Conservation (phyloP, 129 eudicot genomes). For the Chrysanthemum lavandulifolium region DNA sequence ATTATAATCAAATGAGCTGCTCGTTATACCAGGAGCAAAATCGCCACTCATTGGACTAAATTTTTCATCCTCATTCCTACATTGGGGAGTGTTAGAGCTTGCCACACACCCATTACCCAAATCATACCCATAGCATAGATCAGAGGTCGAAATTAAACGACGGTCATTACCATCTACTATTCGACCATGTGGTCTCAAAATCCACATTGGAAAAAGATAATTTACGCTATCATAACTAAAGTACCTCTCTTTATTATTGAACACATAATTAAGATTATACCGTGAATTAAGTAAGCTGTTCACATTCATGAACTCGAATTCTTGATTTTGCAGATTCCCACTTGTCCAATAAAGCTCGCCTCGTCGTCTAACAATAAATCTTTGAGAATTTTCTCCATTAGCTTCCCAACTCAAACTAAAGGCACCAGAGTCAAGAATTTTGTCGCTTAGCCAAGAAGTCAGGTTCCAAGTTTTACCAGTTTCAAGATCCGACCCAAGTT, state of each 20-base stretch:
- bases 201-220: constrained; percentile 1
- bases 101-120: not conserved
- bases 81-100: not conserved
- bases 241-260: constrained; percentile 10
- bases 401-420: constrained; percentile 34
- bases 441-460: constrained; percentile 28
- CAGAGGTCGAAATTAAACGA: not conserved
- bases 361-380: constrained; percentile 15
- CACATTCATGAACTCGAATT: constrained; percentile 19
- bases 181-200: not conserved
- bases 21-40: not conserved
- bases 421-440: constrained; percentile 24
- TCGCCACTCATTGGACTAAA: not conserved
- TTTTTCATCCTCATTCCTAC: not conserved
- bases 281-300: not conserved
- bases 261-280: constrained; percentile 17
- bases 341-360: constrained; percentile 26
- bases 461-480: constrained; percentile 26
- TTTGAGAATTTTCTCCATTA: not conserved
- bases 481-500: constrained; percentile 27
- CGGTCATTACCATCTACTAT: not conserved
- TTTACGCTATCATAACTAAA: not conserved
- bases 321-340: constrained; percentile 10
- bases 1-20: not conserved
- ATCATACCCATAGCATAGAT: not conserved